phyloP scores from a whole-genome alignment of 164 flowering plant genomes.

The Umbilicus rupestris region DNA sequence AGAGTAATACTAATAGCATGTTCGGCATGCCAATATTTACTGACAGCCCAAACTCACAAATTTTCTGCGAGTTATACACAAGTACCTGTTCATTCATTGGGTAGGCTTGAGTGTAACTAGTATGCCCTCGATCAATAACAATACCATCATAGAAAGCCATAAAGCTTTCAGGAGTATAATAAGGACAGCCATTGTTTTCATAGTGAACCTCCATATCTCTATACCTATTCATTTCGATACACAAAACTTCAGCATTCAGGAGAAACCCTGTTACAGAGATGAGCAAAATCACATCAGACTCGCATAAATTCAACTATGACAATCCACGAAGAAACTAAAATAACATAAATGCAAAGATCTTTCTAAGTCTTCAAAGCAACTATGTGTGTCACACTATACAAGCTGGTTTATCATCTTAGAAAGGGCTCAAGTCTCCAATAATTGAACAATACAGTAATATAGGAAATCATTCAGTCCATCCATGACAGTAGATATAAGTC shows the following conservation, averaged over 20 bases:
- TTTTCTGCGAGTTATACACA: neutral
- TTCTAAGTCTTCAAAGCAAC: neutral
- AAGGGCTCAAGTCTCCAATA: too few relatives aligned
- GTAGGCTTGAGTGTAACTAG: slow-evolving; percentile 5
- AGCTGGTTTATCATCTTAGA: too few relatives aligned
- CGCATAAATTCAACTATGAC: neutral
- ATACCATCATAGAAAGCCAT: neutral
- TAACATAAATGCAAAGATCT: neutral
- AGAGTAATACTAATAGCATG: neutral
- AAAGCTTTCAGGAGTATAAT: neutral
- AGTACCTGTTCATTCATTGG: slow-evolving; percentile 5
- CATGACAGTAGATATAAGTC: too few relatives aligned
- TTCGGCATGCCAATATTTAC: neutral
- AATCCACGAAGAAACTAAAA: neutral
- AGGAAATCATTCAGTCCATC: too few relatives aligned
- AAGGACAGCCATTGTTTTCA: neutral
- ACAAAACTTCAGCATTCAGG: neutral
- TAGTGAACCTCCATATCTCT: slow-evolving; percentile 3
- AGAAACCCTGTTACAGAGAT: neutral
- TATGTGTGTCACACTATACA: neutral
- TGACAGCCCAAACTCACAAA: neutral
- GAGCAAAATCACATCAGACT: neutral
- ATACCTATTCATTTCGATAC: neutral
- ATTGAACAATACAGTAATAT: too few relatives aligned
- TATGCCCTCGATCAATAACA: neutral